phyloP scores from a whole-genome alignment of 306 rosid genomes.

The Hylodesmum podocarpum region DNA sequence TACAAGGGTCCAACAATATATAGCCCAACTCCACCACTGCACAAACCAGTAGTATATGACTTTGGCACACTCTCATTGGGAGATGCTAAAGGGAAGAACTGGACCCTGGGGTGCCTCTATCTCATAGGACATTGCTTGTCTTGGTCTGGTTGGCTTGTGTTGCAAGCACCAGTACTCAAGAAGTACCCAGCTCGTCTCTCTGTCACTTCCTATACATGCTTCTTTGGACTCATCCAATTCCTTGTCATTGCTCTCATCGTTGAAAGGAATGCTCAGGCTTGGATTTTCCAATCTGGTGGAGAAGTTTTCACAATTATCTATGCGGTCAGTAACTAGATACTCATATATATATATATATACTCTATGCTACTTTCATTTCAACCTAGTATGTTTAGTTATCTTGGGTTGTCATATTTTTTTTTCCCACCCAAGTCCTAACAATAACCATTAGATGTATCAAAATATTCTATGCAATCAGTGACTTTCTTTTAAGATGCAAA shows the following conservation, averaged over 20 bases:
- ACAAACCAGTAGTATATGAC: background rate
- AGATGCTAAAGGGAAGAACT: conserved; percentile 77
- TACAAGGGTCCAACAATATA: conserved; percentile 93
- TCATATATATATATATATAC: no score
- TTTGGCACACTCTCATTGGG: conserved; percentile 50
- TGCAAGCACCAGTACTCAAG: conserved; percentile 89
- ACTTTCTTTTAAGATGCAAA: no score
- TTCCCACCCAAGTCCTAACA: background rate
- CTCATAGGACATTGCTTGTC: conserved; percentile 92
- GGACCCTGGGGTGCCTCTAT: conserved; percentile 90
- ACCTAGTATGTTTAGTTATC: background rate
- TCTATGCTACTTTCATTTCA: background rate
- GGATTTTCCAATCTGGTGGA: conserved; percentile 76
- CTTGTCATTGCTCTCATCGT: conserved; percentile 56
- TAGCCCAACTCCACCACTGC: conserved; percentile 62
- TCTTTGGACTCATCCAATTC: conserved; percentile 89
- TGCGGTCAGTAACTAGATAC: conserved; percentile 54
- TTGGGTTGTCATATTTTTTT: background rate
- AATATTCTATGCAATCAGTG: no score
- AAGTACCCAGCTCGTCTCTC: conserved; percentile 98
- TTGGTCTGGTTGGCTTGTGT: conserved; percentile 95
- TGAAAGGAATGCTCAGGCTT: conserved; percentile 78
- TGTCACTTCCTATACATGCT: conserved; percentile 89
- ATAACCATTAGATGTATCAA: no score
- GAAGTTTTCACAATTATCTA: conserved; percentile 85